Percentiles rank a stretch among this genome's conserved stretches.
These are phyloP conservation scores for Neurospora sp. DNA, from an alignment of 495 filamentous ascomycete genomes.

Conservation along the genomic window DNA sequence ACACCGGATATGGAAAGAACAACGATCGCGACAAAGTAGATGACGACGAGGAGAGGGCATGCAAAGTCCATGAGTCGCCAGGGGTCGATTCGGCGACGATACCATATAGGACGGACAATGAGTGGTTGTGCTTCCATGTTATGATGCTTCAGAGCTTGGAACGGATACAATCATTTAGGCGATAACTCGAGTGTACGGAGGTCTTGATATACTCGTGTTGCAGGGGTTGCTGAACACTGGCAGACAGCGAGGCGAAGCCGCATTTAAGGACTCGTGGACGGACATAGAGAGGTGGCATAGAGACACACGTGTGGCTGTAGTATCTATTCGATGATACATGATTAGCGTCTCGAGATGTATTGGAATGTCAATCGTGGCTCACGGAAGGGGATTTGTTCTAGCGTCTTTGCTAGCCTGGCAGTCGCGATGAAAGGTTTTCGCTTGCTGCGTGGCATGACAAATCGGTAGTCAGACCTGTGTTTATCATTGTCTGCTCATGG, in stretches of 20 bases:
- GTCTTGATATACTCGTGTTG: background rate
- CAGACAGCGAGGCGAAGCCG: background rate
- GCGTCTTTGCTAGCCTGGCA: background rate
- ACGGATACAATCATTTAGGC: background rate
- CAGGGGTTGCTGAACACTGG: background rate
- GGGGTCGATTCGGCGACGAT: background rate
- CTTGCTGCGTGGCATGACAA: background rate
- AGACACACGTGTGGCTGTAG: background rate
- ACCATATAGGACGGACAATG: background rate
- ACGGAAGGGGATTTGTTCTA: background rate
- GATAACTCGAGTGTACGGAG: background rate
- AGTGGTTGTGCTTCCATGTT: background rate
- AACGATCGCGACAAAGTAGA: background rate
- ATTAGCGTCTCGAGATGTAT: no score
- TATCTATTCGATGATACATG: background rate
- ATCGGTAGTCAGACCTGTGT: background rate
- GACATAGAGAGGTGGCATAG: background rate
- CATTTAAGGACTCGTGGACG: background rate
- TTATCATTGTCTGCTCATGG: background rate
- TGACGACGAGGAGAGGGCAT: background rate
- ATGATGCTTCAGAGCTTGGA: background rate
- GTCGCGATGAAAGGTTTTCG: background rate
- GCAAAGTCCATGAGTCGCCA: background rate
- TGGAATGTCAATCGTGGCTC: background rate
- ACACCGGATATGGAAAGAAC: background rate